Evolutionary conservation across 352 stramenopile species (phyloP).

Genomic region (Phytophthora chlamydospora): DNA sequence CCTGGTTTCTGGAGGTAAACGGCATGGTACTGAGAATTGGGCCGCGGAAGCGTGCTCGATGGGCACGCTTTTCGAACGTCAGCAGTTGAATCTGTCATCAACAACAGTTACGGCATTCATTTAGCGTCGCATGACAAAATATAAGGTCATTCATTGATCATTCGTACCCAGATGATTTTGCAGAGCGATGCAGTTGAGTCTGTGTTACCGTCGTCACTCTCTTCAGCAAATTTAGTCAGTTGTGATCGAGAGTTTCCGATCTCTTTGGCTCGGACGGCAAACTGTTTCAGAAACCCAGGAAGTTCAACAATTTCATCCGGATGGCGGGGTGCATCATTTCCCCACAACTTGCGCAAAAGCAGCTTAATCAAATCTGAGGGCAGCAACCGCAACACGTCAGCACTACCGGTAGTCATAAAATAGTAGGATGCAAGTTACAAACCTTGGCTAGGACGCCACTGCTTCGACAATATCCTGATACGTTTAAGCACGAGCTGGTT

Average conservation of each 20-base stretch:
- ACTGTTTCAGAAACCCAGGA: slow-evolving; percentile 40
- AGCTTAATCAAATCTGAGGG: slow-evolving; percentile 40
- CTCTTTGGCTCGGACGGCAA: slow-evolving; percentile 19
- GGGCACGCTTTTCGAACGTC: slow-evolving; percentile 69
- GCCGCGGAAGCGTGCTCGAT: slow-evolving; percentile 52
- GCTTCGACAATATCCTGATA: slow-evolving; percentile 41
- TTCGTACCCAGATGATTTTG: slow-evolving; percentile 54
- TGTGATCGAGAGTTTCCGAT: slow-evolving; percentile 22
- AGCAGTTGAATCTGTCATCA: slow-evolving; percentile 43
- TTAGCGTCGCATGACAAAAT: background rate
- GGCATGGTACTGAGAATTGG: slow-evolving; percentile 32
- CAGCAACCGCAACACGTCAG: background rate
- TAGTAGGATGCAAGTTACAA: background rate
- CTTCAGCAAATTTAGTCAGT: slow-evolving; percentile 34
- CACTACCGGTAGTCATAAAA: background rate
- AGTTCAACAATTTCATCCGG: slow-evolving; percentile 38
- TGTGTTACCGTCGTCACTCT: slow-evolving; percentile 8
- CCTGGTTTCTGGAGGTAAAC: slow-evolving; percentile 9
- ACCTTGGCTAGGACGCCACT: slow-evolving; percentile 40
- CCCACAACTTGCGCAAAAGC: slow-evolving; percentile 44
- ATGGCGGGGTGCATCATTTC: slow-evolving; percentile 9
- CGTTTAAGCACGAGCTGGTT: slow-evolving; percentile 43
- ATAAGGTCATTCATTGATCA: background rate
- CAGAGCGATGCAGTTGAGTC: slow-evolving; percentile 45
- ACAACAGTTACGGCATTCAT: background rate